Base-by-base conservation (phyloP, 2,329 filamentous ascomycete genomes). In the Raffaelea arxii region DNA sequence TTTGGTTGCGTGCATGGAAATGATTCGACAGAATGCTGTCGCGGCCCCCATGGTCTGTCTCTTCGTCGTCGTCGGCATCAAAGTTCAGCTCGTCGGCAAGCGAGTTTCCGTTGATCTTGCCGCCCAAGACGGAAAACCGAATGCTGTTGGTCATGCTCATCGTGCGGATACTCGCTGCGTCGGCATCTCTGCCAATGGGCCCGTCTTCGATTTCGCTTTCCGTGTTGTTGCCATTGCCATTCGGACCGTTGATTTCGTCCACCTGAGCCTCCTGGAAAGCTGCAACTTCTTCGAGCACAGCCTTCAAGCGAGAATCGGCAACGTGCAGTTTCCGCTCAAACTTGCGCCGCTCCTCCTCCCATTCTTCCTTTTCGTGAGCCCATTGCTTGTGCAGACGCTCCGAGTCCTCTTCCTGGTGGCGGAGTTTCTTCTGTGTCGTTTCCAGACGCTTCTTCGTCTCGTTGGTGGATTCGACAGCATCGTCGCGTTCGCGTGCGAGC, bases 61-160 rank as follows among this genome's bases (percentile, higher is more conserved):
- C 70, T 46, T 79, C 76, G 38, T 78, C 73, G 25, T 90, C 86
- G 47, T 91, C 86, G 50, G 86, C 84, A 48, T 90, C 86, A 51
- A 95, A 85, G 51, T 86, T 82, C 46, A 98, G 74, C 65, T 98
- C 92, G 56, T 97, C 90, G 1, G 92, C 92, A 36, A 98, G 72
- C 51, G 84, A 94, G 49, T 88, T 65, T 2, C 84, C 85, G 55
- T 79, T 80, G 4, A 68, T 58, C 58, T 82, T 83, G 32, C 19
- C 25, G 10, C 49, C 27, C 4, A 49, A 22, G 19, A 68, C 65
- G 2, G 89, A 94, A 59, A 83, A 86, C 25, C 87, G 80, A 51
- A 87, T 75, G 60, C 82, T 71, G 73, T 82, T 74, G 62, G 84
- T 71, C 69, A 84, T 74, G 60, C 85, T 87, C 70, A 82, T 83